These are phyloP conservation scores for Cyberlindnera nakhonratchasimensis DNA, from an alignment of 805 yeast species.

Conservation along the genomic window DNA sequence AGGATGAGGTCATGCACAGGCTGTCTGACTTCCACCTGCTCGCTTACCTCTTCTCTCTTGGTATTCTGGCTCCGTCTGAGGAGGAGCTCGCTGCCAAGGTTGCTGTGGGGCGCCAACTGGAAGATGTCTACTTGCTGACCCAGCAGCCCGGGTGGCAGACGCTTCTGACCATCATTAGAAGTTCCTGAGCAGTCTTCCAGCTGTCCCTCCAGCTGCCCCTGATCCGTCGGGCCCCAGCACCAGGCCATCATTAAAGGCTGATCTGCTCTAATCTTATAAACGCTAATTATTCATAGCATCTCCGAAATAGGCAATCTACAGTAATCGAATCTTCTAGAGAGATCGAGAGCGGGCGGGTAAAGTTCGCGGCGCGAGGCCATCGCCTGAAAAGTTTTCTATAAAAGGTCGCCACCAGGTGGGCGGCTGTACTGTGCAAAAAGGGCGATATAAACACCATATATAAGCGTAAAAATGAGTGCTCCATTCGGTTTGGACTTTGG, in stretches of 20 bases:
- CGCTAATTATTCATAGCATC: neutral
- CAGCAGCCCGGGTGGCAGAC: conserved; percentile 82
- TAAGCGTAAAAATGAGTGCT: conserved; percentile 61
- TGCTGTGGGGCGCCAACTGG: conserved; percentile 40
- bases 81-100: conserved; percentile 44
- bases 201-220: no score
- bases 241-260: no score
- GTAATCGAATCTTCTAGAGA: conserved; percentile 10
- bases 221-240: no score
- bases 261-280: neutral
- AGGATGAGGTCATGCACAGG: conserved; percentile 32
- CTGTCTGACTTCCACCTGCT: conserved; percentile 77
- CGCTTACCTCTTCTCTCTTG: conserved; percentile 51
- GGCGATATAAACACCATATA: neutral
- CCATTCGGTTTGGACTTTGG: conserved; percentile 99
- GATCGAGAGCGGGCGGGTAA: conserved; percentile 2
- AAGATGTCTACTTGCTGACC: conserved; percentile 48
- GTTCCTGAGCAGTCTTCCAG: conserved; percentile 14
- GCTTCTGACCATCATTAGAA: conserved; percentile 50
- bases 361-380: conserved; percentile 4
- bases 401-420: neutral
- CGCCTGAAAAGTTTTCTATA: conserved; percentile 14
- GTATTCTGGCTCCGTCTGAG: conserved; percentile 57
- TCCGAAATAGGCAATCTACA: conserved; percentile 8
- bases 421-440: neutral